Base-by-base conservation (phyloP, 305 asterid genomes). In the Fraxinus angustifolia region DNA sequence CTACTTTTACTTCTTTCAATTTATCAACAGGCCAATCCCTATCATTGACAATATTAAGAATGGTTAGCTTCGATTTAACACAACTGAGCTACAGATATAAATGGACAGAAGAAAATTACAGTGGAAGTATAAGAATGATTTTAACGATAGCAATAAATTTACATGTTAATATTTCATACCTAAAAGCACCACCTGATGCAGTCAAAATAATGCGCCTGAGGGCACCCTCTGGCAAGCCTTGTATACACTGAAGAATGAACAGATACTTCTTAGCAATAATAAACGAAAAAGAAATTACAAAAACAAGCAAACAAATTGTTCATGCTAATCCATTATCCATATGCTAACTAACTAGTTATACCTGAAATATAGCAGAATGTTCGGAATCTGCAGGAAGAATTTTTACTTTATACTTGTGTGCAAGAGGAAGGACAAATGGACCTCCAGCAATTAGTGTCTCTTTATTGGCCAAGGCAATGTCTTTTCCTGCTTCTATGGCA, bases 311-410 rank as follows among this genome's bases (percentile, higher is more conserved):
- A 19, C 30, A 58, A 2, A 58, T 58, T 58, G 68, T 19, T 58
- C 68, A 2, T 58, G 28, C 12, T 58, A 58, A 56, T 56, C 62
- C 21, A 50, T 50, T 50, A 16, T 50, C 2, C 62, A 53, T n/a
- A 53, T 53, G 36, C 77, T 31, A 19, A 74, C 30, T 23, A 23
- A 73, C 26, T 58, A 40, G 21, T 28, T 60, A 26, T 75, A 95
- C 98, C 97, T 95, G 99, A 90, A 95, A 95, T 87, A 94, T 96
- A 76, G 97, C 99, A 73, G 98, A 96, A 89, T 96, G 99, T 82
- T 96, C 99, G 3, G 98, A 95, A 91, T 95, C 98, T 36, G 98
- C 98, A 12, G 99, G 99, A 83, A 96, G 97, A 90, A 96, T 96
- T 91, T 94, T 96, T 82, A 94, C 99, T 0, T 96, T 92, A 82